Evolutionary conservation across 169 alveolate species (phyloP).

Genomic region (Miamiensis avidus): DNA sequence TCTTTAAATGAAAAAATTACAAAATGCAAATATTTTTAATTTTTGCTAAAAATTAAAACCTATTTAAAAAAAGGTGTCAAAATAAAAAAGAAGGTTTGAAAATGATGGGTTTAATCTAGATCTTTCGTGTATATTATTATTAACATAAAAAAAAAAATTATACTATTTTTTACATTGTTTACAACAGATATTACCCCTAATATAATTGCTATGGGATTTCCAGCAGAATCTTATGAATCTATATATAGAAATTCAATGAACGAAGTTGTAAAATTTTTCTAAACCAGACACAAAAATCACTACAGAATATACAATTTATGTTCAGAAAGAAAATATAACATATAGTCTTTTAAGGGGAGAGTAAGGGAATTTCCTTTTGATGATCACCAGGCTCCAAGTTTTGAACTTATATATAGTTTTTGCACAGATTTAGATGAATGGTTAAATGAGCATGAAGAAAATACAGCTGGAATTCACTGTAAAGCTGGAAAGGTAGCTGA

Average conservation of each 20-base stretch:
- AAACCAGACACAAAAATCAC: slow-evolving; percentile 75
- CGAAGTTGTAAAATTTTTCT: slow-evolving; percentile 84
- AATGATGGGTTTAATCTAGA: slow-evolving; percentile 61
- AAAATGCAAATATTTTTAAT: background rate
- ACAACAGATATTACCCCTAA: slow-evolving; percentile 74
- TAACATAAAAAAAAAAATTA: too few relatives aligned
- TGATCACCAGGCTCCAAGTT: slow-evolving; percentile 85
- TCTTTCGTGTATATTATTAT: slow-evolving; percentile 46
- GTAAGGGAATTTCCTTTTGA: slow-evolving; percentile 73
- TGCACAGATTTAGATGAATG: slow-evolving; percentile 70
- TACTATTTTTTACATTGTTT: background rate
- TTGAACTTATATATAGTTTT: slow-evolving; percentile 69
- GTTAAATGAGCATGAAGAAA: slow-evolving; percentile 62
- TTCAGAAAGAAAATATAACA: slow-evolving; percentile 68
- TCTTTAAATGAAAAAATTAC: too few relatives aligned
- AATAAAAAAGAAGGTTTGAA: slow-evolving; percentile 62
- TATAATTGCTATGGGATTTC: slow-evolving; percentile 93
- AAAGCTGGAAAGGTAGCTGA: slow-evolving; percentile 76
- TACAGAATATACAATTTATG: slow-evolving; percentile 88
- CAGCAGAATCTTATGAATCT: slow-evolving; percentile 83
- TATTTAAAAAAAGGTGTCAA: slow-evolving; percentile 31
- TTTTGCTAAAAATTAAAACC: background rate
- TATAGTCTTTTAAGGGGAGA: slow-evolving; percentile 43
- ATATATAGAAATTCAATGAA: slow-evolving; percentile 87
- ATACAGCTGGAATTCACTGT: slow-evolving; percentile 83